Conservation (phyloP, 2,329 filamentous ascomycete species). For the Keithomyces neogunnii region DNA sequence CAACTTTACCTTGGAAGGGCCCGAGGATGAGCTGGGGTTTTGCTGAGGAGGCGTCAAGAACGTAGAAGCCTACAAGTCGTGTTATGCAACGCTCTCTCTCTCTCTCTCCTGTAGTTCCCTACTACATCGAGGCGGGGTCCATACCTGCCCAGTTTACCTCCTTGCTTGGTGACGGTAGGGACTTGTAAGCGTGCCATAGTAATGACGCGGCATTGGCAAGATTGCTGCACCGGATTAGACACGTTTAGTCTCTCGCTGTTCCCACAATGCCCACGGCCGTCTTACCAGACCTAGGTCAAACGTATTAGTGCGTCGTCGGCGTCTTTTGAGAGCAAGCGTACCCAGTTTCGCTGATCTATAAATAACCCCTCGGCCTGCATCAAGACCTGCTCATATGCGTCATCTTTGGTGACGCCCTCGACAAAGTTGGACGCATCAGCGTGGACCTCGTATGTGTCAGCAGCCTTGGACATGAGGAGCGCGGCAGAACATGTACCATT, state of each 20-base stretch:
- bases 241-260: not conserved
- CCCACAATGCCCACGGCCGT: not conserved
- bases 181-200: constrained; percentile 73
- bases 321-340: constrained; percentile 28
- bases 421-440: constrained; percentile 71
- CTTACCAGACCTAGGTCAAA: constrained; percentile 14
- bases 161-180: constrained; percentile 55
- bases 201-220: constrained; percentile 67
- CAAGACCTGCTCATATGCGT: constrained; percentile 67
- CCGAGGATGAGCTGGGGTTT: constrained; percentile 59
- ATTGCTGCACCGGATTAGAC: constrained; percentile 44
- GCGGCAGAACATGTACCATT: not conserved
- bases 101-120: not conserved
- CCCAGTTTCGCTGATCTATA: constrained; percentile 71
- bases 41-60: constrained; percentile 42
- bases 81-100: not conserved
- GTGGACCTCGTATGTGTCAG: constrained; percentile 50
- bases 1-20: constrained; percentile 72
- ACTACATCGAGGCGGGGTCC: constrained; percentile 2
- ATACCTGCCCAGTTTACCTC: constrained; percentile 70
- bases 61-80: constrained; percentile 57
- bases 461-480: not conserved
- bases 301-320: not conserved
- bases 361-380: constrained; percentile 62
- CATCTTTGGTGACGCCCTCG: constrained; percentile 56